Base-by-base conservation (phyloP, 305 asterid species). In the Fraxinus greggii region DNA sequence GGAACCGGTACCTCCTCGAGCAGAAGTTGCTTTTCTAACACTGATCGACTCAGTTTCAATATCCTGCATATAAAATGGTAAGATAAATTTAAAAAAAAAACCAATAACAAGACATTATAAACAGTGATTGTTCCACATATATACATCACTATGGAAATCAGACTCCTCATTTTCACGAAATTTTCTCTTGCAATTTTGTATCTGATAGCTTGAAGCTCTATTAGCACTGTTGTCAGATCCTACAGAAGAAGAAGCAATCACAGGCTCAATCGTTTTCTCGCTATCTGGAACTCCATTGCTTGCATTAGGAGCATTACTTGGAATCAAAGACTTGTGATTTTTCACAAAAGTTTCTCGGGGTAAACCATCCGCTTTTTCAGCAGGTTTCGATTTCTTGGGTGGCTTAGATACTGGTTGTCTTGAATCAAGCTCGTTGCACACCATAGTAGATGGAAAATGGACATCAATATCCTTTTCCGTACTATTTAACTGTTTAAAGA, bases 221-320 rank as follows among this genome's bases (percentile, higher is more conserved):
- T 92, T 97, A n/a, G 83, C 94, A 79, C 97, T 90, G 70, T 92
- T 90, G 15, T 92, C 98, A 13, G 99, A 95, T 82, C 99, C 93
- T 4, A 93, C 98, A 77, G 99, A 95, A 80, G 99, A 95, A 45
- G 92, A 90, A 87, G 91, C 95, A 86, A 90, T 90, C 85, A 86
- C 83, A 65, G 91, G 91, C 85, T 94, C 97, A 56, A 84, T 85
- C 35, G 61, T 82, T 87, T 75, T 89, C 84, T 92, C 97, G 29
- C 86, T 88, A 76, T 85, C 88, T 10, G 82, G 86, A 24, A 82
- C 84, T 78, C 88, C 89, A 83, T 79, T 89, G 10, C 45, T 75
- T 10, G 80, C 67, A 81, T 81, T 79, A 12, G 85, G 80, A 83
- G 77, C 72, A 69, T 75, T 72, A 72, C 76, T 78, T 67, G 23